Conservation (phyloP, 495 filamentous ascomycete genomes). For the Trypethelium eluteriae region DNA sequence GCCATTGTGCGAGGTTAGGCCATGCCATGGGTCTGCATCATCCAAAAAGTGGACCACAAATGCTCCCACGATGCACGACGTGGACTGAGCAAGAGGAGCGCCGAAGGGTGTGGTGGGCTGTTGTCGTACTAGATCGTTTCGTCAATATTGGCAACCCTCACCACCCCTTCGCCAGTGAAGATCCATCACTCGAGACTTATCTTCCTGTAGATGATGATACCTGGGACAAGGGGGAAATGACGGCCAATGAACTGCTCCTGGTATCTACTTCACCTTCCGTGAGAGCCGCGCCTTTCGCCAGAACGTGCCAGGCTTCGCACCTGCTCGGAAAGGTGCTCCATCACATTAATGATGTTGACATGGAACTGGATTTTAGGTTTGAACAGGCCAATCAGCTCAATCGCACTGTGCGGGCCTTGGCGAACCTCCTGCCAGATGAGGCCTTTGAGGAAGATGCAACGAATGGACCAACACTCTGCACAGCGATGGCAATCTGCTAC, state of each 20-base stretch:
- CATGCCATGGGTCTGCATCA: conserved; percentile 44
- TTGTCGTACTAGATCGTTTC: conserved; percentile 44
- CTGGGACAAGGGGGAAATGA: conserved; percentile 36
- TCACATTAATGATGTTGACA: conserved; percentile 18
- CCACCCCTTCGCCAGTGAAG: conserved; percentile 37
- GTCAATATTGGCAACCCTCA: conserved; percentile 42
- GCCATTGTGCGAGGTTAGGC: conserved; percentile 38
- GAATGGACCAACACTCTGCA: conserved; percentile 15
- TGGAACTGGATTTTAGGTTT: conserved; percentile 20
- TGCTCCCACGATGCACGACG: conserved; percentile 34
- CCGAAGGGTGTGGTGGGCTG: conserved; percentile 44
- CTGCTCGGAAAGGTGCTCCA: conserved; percentile 20
- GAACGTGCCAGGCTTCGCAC: conserved; percentile 23
- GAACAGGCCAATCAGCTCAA: conserved; percentile 22
- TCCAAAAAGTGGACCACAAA: conserved; percentile 27
- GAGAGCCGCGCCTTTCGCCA: conserved; percentile 19
- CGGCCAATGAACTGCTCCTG: conserved; percentile 12
- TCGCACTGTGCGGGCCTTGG: conserved; percentile 19
- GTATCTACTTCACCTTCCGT: conserved; percentile 16
- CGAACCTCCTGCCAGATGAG: conserved; percentile 18
- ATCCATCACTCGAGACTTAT: conserved; percentile 35
- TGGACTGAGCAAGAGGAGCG: conserved; percentile 48
- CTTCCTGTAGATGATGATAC: conserved; percentile 42
- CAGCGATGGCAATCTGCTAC: conserved; percentile 20
- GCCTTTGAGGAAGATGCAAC: conserved; percentile 11